phyloP scores from a whole-genome alignment of 2,329 filamentous ascomycete genomes.

The Hypoxylon sp. region DNA sequence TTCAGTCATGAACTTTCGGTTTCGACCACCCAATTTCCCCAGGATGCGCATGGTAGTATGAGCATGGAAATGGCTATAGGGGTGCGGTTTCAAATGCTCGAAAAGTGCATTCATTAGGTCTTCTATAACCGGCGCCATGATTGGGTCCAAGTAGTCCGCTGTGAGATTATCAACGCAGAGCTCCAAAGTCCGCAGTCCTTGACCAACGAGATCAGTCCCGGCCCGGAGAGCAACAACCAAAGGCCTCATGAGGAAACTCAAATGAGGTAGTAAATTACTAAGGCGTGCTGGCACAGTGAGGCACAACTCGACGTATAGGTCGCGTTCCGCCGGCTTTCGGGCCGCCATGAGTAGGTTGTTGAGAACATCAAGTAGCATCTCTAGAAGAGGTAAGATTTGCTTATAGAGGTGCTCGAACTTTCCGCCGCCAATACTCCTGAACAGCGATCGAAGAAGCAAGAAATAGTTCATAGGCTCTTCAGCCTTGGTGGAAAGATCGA shows the following conservation, averaged over 20 bases:
- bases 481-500: conserved; percentile 93
- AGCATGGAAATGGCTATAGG: conserved; percentile 96
- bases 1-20: conserved; percentile 93
- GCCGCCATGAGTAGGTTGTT: conserved; percentile 94
- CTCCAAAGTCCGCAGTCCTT: conserved; percentile 92
- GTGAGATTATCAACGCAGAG: conserved; percentile 98
- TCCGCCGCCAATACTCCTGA: conserved; percentile 95
- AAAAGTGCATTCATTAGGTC: conserved; percentile 98
- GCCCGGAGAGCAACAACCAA: conserved; percentile 94
- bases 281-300: conserved; percentile 94
- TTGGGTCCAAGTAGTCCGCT: conserved; percentile 96
- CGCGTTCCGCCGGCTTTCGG: conserved; percentile 87
- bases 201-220: conserved; percentile 92
- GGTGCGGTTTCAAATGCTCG: conserved; percentile 92
- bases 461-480: conserved; percentile 99
- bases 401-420: conserved; percentile 99
- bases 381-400: conserved; percentile 92
- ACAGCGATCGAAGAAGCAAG: conserved; percentile 88
- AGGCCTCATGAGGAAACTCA: conserved; percentile 96
- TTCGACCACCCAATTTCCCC: conserved; percentile 94
- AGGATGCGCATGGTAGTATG: conserved; percentile 98
- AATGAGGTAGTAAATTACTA: conserved; percentile 92
- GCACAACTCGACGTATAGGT: conserved; percentile 96
- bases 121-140: conserved; percentile 99
- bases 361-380: conserved; percentile 97